A percentile compares a stretch with the other conserved stretches of the same genome.
Conservation (phyloP, 1,139 yeast genomes). For the Tardiomyces digboiensis region DNA sequence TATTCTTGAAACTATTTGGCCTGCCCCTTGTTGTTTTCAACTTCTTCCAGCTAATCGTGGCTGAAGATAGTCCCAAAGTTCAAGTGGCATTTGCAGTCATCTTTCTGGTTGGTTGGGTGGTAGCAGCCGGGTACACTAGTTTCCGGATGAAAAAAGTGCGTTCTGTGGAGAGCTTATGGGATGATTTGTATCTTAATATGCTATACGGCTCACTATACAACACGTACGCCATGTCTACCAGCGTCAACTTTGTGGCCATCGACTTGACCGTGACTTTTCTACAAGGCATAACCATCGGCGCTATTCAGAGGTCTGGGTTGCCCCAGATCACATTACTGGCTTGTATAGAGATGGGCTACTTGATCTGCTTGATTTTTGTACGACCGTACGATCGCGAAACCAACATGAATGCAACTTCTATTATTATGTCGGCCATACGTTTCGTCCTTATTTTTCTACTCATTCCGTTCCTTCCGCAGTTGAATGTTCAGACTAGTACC, state of each 20-base stretch:
- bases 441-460: conserved; percentile 19
- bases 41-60: conserved; percentile 24
- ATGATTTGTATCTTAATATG: conserved; percentile 17
- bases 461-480: conserved; percentile 21
- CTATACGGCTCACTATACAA: conserved; percentile 23
- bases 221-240: conserved; percentile 14
- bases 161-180: conserved; percentile 11
- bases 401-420: conserved; percentile 21
- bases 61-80: conserved; percentile 8
- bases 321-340: conserved; percentile 27
- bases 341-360: conserved; percentile 18
- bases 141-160: conserved; percentile 10
- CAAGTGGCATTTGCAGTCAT: conserved; percentile 23
- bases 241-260: conserved; percentile 13
- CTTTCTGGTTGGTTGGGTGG: conserved; percentile 19
- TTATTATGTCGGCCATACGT: conserved; percentile 16
- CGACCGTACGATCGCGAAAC: conserved; percentile 24
- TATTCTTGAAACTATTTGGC: conserved; percentile 19
- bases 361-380: conserved; percentile 14
- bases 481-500: conserved; percentile 13
- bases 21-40: conserved; percentile 24
- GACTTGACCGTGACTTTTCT: conserved; percentile 17
- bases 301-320: conserved; percentile 25
- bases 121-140: conserved; percentile 12
- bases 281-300: conserved; percentile 27